phyloP scores from a whole-genome alignment of 2,329 filamentous ascomycete species.

The Xylariaceae sp. region DNA sequence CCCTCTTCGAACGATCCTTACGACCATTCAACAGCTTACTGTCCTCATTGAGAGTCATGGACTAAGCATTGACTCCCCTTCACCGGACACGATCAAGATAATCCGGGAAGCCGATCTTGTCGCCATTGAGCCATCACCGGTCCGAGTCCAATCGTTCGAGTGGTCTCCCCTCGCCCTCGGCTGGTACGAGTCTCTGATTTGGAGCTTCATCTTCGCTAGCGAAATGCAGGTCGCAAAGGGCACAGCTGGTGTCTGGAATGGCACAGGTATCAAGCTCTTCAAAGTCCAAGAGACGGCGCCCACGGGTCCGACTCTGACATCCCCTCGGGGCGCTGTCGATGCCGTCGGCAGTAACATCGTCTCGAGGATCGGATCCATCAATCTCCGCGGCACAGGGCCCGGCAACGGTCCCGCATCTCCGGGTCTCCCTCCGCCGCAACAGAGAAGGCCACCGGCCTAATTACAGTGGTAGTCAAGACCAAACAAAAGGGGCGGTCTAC shows the following conservation, averaged over 20 bases:
- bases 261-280: constrained; percentile 82
- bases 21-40: constrained; percentile 63
- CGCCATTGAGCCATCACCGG: constrained; percentile 67
- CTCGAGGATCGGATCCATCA: constrained; percentile 76
- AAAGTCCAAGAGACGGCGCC: constrained; percentile 79
- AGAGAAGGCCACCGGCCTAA: constrained; percentile 10
- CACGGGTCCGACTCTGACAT: constrained; percentile 73
- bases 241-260: constrained; percentile 90
- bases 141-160: constrained; percentile 83
- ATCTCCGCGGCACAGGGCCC: constrained; percentile 49
- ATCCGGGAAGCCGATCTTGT: constrained; percentile 60
- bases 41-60: constrained; percentile 51
- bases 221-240: constrained; percentile 86
- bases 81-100: constrained; percentile 45
- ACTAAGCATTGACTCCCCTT: constrained; percentile 39
- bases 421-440: constrained; percentile 4
- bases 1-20: constrained; percentile 80
- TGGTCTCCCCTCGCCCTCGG: constrained; percentile 87
- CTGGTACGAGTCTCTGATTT: constrained; percentile 93
- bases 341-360: constrained; percentile 89
- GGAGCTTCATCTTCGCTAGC: constrained; percentile 85
- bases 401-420: constrained; percentile 13
- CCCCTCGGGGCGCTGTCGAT: constrained; percentile 85
- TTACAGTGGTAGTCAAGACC: background rate
- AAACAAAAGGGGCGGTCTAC: background rate